phyloP scores from a whole-genome alignment of 2,329 filamentous ascomycete genomes.

The Dothideomycetes sp. region DNA sequence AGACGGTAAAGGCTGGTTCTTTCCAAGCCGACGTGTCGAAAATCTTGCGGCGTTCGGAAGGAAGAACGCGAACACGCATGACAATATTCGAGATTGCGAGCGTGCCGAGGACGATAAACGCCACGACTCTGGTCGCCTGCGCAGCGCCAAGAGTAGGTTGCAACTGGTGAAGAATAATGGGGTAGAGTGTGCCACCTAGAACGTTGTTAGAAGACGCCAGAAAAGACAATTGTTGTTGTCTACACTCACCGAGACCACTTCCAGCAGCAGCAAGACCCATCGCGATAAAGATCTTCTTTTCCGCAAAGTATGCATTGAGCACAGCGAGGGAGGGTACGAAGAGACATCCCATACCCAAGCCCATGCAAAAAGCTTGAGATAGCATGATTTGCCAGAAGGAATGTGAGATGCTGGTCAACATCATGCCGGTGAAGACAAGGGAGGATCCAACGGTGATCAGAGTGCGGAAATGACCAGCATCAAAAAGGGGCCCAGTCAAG shows the following conservation, averaged over 20 bases:
- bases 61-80: constrained; percentile 11
- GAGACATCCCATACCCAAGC: constrained; percentile 35
- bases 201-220: neutral
- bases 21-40: constrained; percentile 6
- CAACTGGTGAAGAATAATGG: constrained; percentile 24
- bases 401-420: constrained; percentile 9
- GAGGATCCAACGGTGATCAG: constrained; percentile 31
- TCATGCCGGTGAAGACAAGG: constrained; percentile 32
- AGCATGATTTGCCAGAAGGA: constrained; percentile 13
- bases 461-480: constrained; percentile 34
- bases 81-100: constrained; percentile 19
- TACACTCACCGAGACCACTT: constrained; percentile 24
- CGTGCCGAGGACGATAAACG: constrained; percentile 21
- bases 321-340: constrained; percentile 32
- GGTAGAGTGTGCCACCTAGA: constrained; percentile 15
- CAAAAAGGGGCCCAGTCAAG: constrained; percentile 37
- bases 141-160: constrained; percentile 18
- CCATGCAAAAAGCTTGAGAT: constrained; percentile 29
- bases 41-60: neutral
- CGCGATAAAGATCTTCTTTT: constrained; percentile 27
- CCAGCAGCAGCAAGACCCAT: constrained; percentile 34
- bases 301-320: constrained; percentile 30
- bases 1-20: constrained; percentile 5
- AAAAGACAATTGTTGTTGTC: no score
- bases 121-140: constrained; percentile 19